Evolutionary conservation across 2,329 filamentous ascomycete species (phyloP).

Genomic region (Cladosporium halotolerans): DNA sequence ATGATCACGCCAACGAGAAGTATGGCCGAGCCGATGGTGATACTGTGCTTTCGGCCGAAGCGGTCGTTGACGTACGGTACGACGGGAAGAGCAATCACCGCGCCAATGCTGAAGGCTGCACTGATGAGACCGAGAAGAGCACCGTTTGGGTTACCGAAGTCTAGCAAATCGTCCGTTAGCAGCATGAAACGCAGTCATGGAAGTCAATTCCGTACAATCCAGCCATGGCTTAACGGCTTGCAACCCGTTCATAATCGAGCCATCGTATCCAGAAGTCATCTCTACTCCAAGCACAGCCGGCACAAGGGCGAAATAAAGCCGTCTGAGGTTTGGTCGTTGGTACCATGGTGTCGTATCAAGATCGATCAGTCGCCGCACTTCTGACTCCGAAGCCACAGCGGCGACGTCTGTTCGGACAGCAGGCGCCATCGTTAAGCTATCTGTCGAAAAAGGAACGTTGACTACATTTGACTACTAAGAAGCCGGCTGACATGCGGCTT

Average conservation of each 20-base stretch:
- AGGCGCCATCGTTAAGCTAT: background rate
- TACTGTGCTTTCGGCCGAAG: conserved; percentile 33
- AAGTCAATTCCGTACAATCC: background rate
- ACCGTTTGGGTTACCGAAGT: conserved; percentile 8
- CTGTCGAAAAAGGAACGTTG: too few relatives aligned
- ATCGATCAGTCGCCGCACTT: conserved; percentile 14
- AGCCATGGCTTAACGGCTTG: conserved; percentile 11
- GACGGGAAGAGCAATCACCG: background rate
- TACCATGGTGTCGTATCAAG: conserved; percentile 15
- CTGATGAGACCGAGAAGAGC: conserved; percentile 7
- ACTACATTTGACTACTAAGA: too few relatives aligned
- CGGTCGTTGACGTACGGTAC: conserved; percentile 22
- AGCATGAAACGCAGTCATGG: background rate
- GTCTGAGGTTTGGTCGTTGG: conserved; percentile 12
- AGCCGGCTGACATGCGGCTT: too few relatives aligned
- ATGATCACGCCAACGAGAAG: conserved; percentile 36
- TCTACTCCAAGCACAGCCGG: conserved; percentile 13
- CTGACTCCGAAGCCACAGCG: conserved; percentile 14
- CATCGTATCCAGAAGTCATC: conserved; percentile 15
- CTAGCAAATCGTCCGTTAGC: background rate
- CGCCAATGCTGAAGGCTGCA: conserved; percentile 5
- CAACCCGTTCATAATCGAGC: conserved; percentile 8
- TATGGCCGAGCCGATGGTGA: conserved; percentile 33
- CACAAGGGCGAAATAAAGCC: conserved; percentile 12
- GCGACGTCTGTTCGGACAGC: conserved; percentile 12